Percentiles rank a stretch among this genome's conserved stretches.
These are phyloP conservation scores for Cercis canadensis DNA, from an alignment of 306 rosid species.

Conservation along the genomic window DNA sequence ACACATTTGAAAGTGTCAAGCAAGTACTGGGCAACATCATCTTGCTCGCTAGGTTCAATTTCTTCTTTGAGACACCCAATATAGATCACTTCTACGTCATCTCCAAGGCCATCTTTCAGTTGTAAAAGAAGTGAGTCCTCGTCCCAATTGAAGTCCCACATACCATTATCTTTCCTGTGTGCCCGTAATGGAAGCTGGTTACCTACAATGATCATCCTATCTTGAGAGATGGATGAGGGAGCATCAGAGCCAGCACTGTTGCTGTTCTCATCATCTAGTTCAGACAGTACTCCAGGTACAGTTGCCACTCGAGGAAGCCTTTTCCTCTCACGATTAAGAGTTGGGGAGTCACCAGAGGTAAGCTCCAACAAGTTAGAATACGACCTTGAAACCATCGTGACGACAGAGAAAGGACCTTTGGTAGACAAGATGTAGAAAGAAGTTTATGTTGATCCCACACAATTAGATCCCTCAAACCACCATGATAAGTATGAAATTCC, in stretches of 20 bases:
- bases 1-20: slow-evolving; percentile 82
- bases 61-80: slow-evolving; percentile 87
- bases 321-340: slow-evolving; percentile 70
- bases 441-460: slow-evolving; percentile 25
- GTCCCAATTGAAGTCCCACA: slow-evolving; percentile 79
- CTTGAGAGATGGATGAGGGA: slow-evolving; percentile 77
- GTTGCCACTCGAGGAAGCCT: slow-evolving; percentile 87
- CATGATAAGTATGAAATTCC: slow-evolving; percentile 33
- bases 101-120: slow-evolving; percentile 91
- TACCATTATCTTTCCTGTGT: slow-evolving; percentile 54
- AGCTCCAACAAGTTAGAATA: slow-evolving; percentile 87
- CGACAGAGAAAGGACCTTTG: slow-evolving; percentile 16
- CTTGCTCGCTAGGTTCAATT: slow-evolving; percentile 70
- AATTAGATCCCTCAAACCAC: slow-evolving; percentile 43
- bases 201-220: slow-evolving; percentile 84
- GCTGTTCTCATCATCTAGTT: slow-evolving; percentile 71
- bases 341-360: slow-evolving; percentile 69
- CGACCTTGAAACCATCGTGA: slow-evolving; percentile 82
- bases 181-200: slow-evolving; percentile 81
- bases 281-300: slow-evolving; percentile 82
- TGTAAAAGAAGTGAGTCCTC: slow-evolving; percentile 90
- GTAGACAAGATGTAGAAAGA: slow-evolving; percentile 32
- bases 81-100: slow-evolving; percentile 80
- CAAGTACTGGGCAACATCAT: slow-evolving; percentile 80
- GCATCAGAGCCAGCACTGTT: slow-evolving; percentile 80